A percentile compares a stretch with the other conserved stretches of the same genome.
phyloP scores from a whole-genome alignment of 1,139 yeast species.

The Suhomyces bribrorum region DNA sequence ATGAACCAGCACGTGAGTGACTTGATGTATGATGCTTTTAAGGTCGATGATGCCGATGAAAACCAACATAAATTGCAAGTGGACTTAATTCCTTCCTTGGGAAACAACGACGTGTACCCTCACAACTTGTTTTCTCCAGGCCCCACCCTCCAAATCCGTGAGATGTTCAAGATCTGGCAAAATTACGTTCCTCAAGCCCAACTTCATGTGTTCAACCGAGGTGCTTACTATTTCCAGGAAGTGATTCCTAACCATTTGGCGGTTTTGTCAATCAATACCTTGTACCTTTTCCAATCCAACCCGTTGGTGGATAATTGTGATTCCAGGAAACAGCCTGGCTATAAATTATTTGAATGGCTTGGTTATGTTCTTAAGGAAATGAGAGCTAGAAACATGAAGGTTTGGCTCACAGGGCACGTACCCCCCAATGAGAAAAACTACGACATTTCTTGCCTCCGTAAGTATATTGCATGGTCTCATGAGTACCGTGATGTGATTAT shows the following conservation, averaged over 20 bases:
- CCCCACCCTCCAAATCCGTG: constrained; percentile 81
- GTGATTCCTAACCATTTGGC: constrained; percentile 79
- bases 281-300: constrained; percentile 72
- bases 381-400: constrained; percentile 75
- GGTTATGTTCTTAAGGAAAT: constrained; percentile 73
- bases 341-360: constrained; percentile 73
- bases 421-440: constrained; percentile 81
- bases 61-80: constrained; percentile 51
- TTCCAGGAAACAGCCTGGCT: constrained; percentile 72
- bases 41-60: constrained; percentile 30
- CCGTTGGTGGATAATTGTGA: constrained; percentile 85
- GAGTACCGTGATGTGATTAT: constrained; percentile 80
- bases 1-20: constrained; percentile 65
- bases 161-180: constrained; percentile 71
- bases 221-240: constrained; percentile 73
- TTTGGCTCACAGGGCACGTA: constrained; percentile 86
- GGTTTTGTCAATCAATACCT: constrained; percentile 72
- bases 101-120: constrained; percentile 88
- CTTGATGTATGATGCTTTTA: constrained; percentile 52
- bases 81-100: constrained; percentile 67
- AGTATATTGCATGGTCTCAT: constrained; percentile 73
- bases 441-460: constrained; percentile 69
- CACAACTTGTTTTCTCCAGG: constrained; percentile 84
- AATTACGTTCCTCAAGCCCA: constrained; percentile 76
- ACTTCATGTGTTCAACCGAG: constrained; percentile 69